A percentile compares a stretch with the other conserved stretches of the same genome.
Conservation (phyloP, 2,329 filamentous ascomycete species). For the Lizonia empirigonia region DNA sequence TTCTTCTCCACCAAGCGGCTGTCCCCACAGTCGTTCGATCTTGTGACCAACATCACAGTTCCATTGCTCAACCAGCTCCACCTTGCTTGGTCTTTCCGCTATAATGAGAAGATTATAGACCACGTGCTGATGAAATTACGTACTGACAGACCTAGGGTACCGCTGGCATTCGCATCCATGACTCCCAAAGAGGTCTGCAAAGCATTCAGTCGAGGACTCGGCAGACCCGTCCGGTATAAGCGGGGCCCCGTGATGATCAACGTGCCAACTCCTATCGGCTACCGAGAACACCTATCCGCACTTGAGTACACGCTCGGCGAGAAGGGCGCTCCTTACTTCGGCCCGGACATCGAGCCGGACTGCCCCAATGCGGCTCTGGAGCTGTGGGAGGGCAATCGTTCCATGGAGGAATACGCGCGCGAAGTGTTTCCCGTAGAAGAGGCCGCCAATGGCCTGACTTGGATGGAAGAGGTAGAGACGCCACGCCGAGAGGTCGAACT, state of each 20-base stretch:
- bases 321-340: conserved; percentile 66
- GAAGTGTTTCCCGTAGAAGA: conserved; percentile 96
- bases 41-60: conserved; percentile 23
- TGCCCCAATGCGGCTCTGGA: conserved; percentile 77
- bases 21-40: conserved; percentile 33
- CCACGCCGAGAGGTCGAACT: conserved; percentile 44
- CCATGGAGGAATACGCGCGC: conserved; percentile 90
- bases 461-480: conserved; percentile 72
- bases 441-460: conserved; percentile 88
- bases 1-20: conserved; percentile 26
- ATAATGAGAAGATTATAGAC: conserved; percentile 15
- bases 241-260: conserved; percentile 80
- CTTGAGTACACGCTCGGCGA: conserved; percentile 65
- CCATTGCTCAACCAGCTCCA: conserved; percentile 17
- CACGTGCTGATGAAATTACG: conserved; percentile 25
- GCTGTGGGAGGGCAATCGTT: conserved; percentile 89
- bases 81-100: conserved; percentile 16
- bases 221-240: conserved; percentile 77
- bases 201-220: conserved; percentile 78
- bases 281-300: conserved; percentile 81
- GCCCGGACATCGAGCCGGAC: conserved; percentile 61
- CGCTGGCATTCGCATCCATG: conserved; percentile 87
- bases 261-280: conserved; percentile 84
- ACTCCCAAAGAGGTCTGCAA: conserved; percentile 82
- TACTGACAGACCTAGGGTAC: conserved; percentile 64